These are phyloP conservation scores for Kodamaea sagamina DNA, from an alignment of 805 yeast species.

Conservation along the genomic window DNA sequence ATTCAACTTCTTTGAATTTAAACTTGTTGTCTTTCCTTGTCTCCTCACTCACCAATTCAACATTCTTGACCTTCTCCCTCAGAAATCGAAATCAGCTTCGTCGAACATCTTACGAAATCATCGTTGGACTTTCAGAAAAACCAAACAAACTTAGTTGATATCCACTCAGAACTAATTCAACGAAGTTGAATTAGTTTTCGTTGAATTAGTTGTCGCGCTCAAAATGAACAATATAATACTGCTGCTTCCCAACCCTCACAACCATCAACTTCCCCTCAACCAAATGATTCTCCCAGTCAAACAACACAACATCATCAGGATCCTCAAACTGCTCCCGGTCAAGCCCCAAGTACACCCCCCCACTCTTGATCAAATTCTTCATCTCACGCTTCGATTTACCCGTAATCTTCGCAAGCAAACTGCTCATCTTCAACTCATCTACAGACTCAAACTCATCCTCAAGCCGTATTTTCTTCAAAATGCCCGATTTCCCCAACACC, in stretches of 20 bases:
- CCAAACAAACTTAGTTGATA: too few species aligned
- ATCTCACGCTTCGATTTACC: slow-evolving; percentile 59
- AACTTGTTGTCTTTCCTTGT: too few species aligned
- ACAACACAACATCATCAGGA: slow-evolving; percentile 50
- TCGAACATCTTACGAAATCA: too few species aligned
- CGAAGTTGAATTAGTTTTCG: too few species aligned
- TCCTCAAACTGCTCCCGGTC: slow-evolving; percentile 53
- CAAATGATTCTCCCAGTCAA: slow-evolving; percentile 48
- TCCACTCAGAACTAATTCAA: too few species aligned
- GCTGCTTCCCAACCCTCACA: slow-evolving; percentile 73
- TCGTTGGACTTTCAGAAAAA: too few species aligned
- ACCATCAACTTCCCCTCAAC: slow-evolving; percentile 63
- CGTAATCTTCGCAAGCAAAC: slow-evolving; percentile 51
- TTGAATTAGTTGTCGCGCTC: too few species aligned
- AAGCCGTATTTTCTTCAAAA: slow-evolving; percentile 38
- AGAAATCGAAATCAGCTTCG: too few species aligned
- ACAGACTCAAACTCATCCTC: slow-evolving; percentile 28
- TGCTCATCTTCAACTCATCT: slow-evolving; percentile 48
- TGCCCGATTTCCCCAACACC: slow-evolving; percentile 61
- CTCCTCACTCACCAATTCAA: too few species aligned
- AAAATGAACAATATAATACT: slow-evolving; percentile 50
- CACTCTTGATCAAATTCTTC: slow-evolving; percentile 60
- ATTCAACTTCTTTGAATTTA: too few species aligned
- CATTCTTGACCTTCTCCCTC: too few species aligned
- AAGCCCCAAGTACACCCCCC: slow-evolving; percentile 73